Base-by-base conservation (phyloP, 257 asterid genomes). In the Hygrophila difformis region DNA sequence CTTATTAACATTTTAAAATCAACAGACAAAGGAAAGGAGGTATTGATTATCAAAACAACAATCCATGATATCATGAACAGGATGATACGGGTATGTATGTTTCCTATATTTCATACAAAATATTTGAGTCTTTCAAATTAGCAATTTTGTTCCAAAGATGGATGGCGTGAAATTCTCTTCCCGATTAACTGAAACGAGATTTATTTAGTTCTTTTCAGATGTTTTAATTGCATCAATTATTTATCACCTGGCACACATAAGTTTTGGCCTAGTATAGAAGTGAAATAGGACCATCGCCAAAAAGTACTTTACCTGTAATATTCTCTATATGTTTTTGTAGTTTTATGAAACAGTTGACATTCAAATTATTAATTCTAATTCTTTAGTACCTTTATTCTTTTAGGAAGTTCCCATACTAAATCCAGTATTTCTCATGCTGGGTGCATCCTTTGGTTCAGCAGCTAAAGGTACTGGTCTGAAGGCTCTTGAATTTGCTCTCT, bases 401-500 rank as follows among this genome's bases (percentile, higher is more conserved):
- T 56, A 69, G 76, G 76, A 69, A 56, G 4, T 69, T 64, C 76
- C 76, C 13, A 69, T 69, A 49, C 55, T 64, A 44, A 69, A 64
- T 56, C 72, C 72, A 2, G 60, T 69, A 37, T 69, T 64, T 60
- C 69, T 69, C 38, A 69, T 69, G 76, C 68, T 69, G 50, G 76
- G 76, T 29, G 72, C 76, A 56, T 69, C 76, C 18, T 69, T 69
- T 46, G 76, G 76, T 42, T 69, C 76, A n/a, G 72, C 76, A 10
- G 99, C 99, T 35, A 91, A 91, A 76, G 96, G 96, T 57, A 86
- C 96, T 8, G 99, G 99, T 50, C 73, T 91, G 62, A 91, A 91
- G 82, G 96, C 99, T 59, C 96, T 91, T 64, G 99, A 91, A 62
- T 91, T 91, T 34, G 95, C 99, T 47, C 95, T 91, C 67, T 91